A percentile compares a stretch with the other conserved stretches of the same genome.
These are phyloP conservation scores for Camellia oleifera DNA, from an alignment of 179 eudicot species.

Conservation along the genomic window DNA sequence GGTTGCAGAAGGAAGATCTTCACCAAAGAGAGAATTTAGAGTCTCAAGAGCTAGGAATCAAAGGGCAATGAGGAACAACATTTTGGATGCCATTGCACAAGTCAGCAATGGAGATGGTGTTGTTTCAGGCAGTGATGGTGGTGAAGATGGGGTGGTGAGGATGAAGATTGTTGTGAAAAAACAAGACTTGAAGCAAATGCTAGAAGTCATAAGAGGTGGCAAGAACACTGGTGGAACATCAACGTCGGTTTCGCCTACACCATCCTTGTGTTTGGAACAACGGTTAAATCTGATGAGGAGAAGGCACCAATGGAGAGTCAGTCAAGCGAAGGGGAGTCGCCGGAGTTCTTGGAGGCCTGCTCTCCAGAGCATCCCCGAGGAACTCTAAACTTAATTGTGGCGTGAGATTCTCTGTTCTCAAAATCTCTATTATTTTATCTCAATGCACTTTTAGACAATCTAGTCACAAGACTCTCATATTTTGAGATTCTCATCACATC, in stretches of 20 bases:
- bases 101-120: constrained; percentile 20
- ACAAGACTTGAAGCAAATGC: constrained; percentile 29
- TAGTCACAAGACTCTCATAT: no score
- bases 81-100: constrained; percentile 28
- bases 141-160: constrained; percentile 20
- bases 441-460: no score
- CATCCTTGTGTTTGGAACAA: constrained; percentile 21
- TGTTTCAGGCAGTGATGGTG: constrained; percentile 9
- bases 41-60: constrained; percentile 22
- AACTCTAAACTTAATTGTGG: background rate
- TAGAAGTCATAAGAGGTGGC: constrained; percentile 25
- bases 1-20: constrained; percentile 23
- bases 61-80: constrained; percentile 19
- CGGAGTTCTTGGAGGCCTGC: constrained; percentile 37
- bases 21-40: constrained; percentile 24
- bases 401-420: no score
- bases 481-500: background rate
- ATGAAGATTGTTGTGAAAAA: constrained; percentile 33
- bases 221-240: background rate
- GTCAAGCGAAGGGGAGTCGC: constrained; percentile 14
- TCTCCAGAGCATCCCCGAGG: constrained; percentile 46
- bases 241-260: background rate
- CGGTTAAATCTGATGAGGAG: constrained; percentile 25
- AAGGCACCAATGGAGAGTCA: constrained; percentile 22
- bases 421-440: no score